phyloP scores from a whole-genome alignment of 805 yeast species.

The Saitoella complicata region DNA sequence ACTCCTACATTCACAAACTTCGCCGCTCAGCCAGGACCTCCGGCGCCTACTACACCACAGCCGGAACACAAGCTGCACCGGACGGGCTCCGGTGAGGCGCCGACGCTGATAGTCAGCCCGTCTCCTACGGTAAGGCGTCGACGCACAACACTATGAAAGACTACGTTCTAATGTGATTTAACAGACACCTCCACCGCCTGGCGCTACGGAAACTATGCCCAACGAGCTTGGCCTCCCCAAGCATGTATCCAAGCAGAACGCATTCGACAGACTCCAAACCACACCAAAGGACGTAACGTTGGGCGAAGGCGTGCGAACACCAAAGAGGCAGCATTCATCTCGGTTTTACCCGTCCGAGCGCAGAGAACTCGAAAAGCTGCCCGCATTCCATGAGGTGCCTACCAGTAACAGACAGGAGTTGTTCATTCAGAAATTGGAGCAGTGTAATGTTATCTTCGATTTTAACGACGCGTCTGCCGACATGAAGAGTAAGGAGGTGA shows the following conservation, averaged over 20 bases:
- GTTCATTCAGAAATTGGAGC: constrained; percentile 78
- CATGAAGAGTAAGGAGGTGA: constrained; percentile 81
- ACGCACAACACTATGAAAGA: not conserved
- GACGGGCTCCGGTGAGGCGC: not conserved
- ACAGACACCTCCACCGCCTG: constrained; percentile 19
- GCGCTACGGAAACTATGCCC: constrained; percentile 23
- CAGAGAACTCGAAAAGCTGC: constrained; percentile 57
- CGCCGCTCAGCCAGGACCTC: not conserved
- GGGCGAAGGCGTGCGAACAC: constrained; percentile 58
- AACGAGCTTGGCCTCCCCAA: constrained; percentile 18
- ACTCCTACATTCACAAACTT: not conserved
- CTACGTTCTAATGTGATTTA: no score
- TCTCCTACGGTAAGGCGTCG: not conserved
- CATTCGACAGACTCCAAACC: constrained; percentile 38
- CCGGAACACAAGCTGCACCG: not conserved
- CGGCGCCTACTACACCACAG: not conserved
- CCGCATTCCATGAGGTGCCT: constrained; percentile 62
- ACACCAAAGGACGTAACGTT: constrained; percentile 35
- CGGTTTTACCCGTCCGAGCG: constrained; percentile 67
- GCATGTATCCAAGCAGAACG: constrained; percentile 14
- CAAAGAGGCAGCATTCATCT: constrained; percentile 83
- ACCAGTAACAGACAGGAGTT: constrained; percentile 65
- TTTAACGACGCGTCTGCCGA: constrained; percentile 87
- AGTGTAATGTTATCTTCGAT: constrained; percentile 87
- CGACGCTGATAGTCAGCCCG: not conserved